Percentiles rank a stretch among this genome's conserved stretches.
Evolutionary conservation across 257 asterid species (phyloP).

Genomic region (Plectranthus barbatus): DNA sequence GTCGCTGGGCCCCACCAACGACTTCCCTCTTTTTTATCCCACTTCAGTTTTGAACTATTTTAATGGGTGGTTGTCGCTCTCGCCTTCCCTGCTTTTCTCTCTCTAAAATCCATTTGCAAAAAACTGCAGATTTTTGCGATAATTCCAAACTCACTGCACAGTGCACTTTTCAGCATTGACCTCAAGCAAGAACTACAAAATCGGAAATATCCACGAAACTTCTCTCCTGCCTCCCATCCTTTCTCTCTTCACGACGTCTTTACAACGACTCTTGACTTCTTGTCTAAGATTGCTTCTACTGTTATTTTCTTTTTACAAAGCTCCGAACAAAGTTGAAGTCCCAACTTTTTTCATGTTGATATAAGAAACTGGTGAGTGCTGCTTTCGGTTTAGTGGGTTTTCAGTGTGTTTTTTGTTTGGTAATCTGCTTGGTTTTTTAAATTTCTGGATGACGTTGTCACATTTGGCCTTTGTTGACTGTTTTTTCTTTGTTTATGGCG

Average conservation of each 20-base stretch:
- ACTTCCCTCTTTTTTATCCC: conserved; percentile 3
- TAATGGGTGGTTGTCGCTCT: conserved; percentile 9
- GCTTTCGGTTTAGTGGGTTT: neutral
- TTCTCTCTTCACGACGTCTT: neutral
- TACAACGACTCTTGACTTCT: conserved; percentile 10
- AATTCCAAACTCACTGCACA: conserved; percentile 1
- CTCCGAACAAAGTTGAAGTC: neutral
- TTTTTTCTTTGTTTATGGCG: neutral
- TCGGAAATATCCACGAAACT: conserved; percentile 35
- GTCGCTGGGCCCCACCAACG: conserved; percentile 22
- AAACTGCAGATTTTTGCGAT: conserved; percentile 9
- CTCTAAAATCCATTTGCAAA: conserved; percentile 3
- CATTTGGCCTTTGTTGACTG: neutral
- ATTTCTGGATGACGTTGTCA: neutral
- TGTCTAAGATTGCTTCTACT: neutral
- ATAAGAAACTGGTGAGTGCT: conserved; percentile 5
- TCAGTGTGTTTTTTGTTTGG: neutral
- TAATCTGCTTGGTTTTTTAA: neutral
- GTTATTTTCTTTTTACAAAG: neutral
- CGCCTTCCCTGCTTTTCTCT: too few species aligned
- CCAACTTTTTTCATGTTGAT: neutral
- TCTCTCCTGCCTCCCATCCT: conserved; percentile 9
- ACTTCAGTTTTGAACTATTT: conserved; percentile 10
- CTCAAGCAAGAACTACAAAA: neutral
- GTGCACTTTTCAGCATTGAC: neutral